A percentile compares a stretch with the other conserved stretches of the same genome.
Evolutionary conservation across 768 basidiomycete species (phyloP).

Genomic region (Daedaleopsis nitida): DNA sequence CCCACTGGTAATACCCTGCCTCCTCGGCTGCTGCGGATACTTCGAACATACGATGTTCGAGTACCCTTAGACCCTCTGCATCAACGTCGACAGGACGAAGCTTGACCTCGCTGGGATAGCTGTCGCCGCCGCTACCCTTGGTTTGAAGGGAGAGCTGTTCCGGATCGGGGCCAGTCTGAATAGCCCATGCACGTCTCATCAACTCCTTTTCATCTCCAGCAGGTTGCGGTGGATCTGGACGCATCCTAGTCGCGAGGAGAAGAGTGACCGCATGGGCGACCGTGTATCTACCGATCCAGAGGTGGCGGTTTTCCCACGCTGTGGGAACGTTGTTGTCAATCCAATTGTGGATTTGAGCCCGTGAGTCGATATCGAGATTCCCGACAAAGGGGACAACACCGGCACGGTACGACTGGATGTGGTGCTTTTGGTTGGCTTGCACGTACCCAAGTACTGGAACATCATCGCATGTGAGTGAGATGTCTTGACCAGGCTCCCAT

Average conservation of each 20-base stretch:
- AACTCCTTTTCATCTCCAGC: background rate
- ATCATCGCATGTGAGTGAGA: background rate
- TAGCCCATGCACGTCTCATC: background rate
- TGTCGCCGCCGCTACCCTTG: background rate
- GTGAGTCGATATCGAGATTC: background rate
- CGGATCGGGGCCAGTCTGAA: too few relatives aligned
- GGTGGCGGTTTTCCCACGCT: background rate
- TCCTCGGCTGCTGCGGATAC: background rate
- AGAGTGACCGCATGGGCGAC: background rate
- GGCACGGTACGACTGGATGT: background rate
- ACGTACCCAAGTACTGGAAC: background rate
- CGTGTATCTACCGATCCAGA: background rate
- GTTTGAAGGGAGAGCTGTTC: too few relatives aligned
- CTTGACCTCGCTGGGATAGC: background rate
- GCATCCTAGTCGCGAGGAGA: background rate
- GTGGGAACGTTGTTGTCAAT: background rate
- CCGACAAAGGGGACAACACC: background rate
- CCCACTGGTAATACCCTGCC: background rate
- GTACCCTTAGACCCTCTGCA: background rate
- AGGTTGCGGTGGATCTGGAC: background rate
- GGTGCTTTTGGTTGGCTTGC: background rate
- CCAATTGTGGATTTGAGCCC: background rate
- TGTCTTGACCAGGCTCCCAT: background rate
- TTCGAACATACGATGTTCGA: background rate
- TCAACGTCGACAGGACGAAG: background rate